Percentiles rank a stretch among this genome's conserved stretches.
Conservation (phyloP, 495 filamentous ascomycete species). For the Penicillium canariense region DNA sequence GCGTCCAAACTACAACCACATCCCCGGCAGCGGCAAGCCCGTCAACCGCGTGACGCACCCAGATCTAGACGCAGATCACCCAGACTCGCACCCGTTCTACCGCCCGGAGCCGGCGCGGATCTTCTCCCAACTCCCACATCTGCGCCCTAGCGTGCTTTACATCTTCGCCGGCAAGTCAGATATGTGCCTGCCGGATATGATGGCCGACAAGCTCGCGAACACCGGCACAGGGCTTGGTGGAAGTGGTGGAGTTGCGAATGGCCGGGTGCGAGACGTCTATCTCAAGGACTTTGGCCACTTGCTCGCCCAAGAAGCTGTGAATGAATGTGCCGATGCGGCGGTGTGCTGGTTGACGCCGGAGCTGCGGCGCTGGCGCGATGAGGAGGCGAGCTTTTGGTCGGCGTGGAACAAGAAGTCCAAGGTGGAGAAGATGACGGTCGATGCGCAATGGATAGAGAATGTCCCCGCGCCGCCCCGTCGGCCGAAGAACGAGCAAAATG, state of each 20-base stretch:
- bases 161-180: conserved; percentile 68
- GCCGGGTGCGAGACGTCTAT: conserved; percentile 66
- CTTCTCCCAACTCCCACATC: conserved; percentile 59
- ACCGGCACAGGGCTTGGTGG: conserved; percentile 50
- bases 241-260: conserved; percentile 51
- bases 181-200: conserved; percentile 54
- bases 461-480: conserved; percentile 44
- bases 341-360: conserved; percentile 62
- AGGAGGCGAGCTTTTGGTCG: conserved; percentile 58
- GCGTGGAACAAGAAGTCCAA: conserved; percentile 51
- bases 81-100: conserved; percentile 64
- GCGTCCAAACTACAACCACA: conserved; percentile 50
- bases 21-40: conserved; percentile 31
- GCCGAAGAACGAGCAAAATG: conserved; percentile 27
- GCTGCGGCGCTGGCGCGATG: conserved; percentile 59
- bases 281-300: conserved; percentile 74
- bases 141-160: conserved; percentile 81
- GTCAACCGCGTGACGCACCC: conserved; percentile 46
- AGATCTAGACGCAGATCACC: conserved; percentile 41
- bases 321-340: conserved; percentile 60
- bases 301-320: conserved; percentile 76
- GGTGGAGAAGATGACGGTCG: conserved; percentile 57
- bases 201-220: conserved; percentile 41
- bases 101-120: conserved; percentile 65
- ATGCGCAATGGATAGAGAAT: conserved; percentile 53